Conservation (phyloP, 331 rosid species). For the Spiraea crenata region DNA sequence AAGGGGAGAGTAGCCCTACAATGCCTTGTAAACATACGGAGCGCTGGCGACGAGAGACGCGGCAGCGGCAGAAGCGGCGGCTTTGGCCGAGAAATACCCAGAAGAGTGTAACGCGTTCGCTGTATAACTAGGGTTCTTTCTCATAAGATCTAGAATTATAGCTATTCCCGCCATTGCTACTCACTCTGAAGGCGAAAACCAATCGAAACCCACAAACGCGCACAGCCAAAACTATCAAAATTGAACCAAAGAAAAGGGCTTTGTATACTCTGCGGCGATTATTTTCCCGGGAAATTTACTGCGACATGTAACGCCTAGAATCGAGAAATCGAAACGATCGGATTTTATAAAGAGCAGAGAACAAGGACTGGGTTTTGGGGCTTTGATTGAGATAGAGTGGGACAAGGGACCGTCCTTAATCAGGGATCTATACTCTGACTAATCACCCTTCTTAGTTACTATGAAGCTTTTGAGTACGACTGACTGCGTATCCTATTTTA, state of each 20-base stretch:
- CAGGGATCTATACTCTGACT: background rate
- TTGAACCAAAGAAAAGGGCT: background rate
- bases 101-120: conserved; percentile 47
- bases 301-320: background rate
- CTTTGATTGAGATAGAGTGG: background rate
- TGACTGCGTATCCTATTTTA: too few species aligned
- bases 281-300: background rate
- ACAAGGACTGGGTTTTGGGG: background rate
- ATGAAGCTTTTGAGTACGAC: too few species aligned
- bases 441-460: background rate
- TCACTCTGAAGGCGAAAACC: conserved; percentile 13
- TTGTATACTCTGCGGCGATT: background rate
- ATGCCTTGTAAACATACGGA: conserved; percentile 60
- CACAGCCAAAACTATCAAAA: conserved; percentile 15
- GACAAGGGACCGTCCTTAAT: background rate
- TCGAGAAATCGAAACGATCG: conserved; percentile 6
- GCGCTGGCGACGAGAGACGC: conserved; percentile 62
- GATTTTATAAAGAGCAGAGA: background rate
- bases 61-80: conserved; percentile 58
- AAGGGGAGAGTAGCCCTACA: conserved; percentile 52
- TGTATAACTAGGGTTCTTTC: conserved; percentile 48
- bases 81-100: conserved; percentile 64
- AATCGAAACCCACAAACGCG: conserved; percentile 8
- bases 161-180: conserved; percentile 80
- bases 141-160: conserved; percentile 66